Evolutionary conservation across 1,284 basidiomycete genomes (phyloP), one percentile per base, ranked within the genome.

Genomic region (Spongiforma sp.): DNA sequence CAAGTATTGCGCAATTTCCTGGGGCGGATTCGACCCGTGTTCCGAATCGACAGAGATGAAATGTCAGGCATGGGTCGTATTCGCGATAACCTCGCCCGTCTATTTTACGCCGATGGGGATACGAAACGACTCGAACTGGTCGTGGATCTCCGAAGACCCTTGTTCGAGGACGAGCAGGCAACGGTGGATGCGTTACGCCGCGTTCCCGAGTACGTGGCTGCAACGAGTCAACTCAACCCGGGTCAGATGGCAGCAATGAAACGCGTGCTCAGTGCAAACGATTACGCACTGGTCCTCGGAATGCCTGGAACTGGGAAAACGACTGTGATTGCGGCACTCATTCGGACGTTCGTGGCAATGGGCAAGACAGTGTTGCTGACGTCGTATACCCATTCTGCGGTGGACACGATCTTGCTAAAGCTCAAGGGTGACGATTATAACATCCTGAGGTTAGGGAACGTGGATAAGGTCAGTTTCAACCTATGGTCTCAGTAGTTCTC

Each of bases 231-330:
- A 28, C 83, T 99, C 19, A 99, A 99, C 72, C 71, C 77, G 1
- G 90, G 91, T 65, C 98, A 99, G 78, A 76, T 81, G 54, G 77
- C 77, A 4, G 96, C 96, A 1, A 85, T 98, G 74, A 76, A 80
- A 34, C 91, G 89, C 66, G 93, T 93, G 4, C 78, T 99, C 21
- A 81, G 83, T 4, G 94, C 97, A 1, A 81, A 88, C 65, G 96
- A 99, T 77, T 99, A 98, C 75, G 90, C 96, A 1, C 80, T 99
- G 54, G 86, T 99, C 36, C 83, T 99, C 8, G 98, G 97, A 30
- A 99, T 99, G 98, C 97, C 97, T 3, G 97, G 97, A 0, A 99
- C 98, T 4, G 97, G 97, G 12, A 99, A 99, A 80, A 98, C 97
- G 39, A 98, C 96, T 1, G 93, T 97, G 6, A 93, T 99, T 61